Evolutionary conservation across 139 green algal species (phyloP).

Genomic region (Chlorella sp.): DNA sequence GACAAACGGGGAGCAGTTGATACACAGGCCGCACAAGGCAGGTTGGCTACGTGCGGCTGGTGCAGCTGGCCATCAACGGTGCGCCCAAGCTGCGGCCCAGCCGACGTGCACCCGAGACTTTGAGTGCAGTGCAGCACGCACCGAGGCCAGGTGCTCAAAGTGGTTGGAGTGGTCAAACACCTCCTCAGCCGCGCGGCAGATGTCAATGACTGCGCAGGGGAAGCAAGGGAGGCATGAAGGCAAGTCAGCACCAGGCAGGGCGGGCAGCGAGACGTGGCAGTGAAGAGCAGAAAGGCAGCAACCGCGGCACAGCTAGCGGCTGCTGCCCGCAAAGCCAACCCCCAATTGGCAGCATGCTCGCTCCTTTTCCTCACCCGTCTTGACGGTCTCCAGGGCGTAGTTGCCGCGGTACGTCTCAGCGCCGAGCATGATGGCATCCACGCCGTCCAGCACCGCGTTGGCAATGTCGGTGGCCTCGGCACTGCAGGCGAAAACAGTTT

Average conservation of each 20-base stretch:
- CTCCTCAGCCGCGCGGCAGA: slow-evolving; percentile 69
- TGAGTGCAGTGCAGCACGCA: no score
- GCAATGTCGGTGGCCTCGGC: slow-evolving; percentile 93
- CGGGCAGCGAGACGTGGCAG: no score
- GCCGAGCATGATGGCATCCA: slow-evolving; percentile 91
- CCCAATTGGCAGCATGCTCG: no score
- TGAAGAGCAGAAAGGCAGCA: no score
- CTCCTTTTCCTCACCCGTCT: no score
- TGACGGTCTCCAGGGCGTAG: slow-evolving; percentile 81
- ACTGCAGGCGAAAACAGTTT: slow-evolving; percentile 10
- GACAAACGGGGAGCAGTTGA: not conserved
- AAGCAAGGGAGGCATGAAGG: not conserved
- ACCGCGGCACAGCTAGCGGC: no score
- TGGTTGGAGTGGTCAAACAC: slow-evolving; percentile 74
- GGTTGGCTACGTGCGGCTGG: no score
- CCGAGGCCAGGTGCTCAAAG: slow-evolving; percentile 73
- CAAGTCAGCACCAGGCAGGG: not conserved
- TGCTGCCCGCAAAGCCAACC: no score
- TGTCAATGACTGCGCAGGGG: slow-evolving; percentile 58
- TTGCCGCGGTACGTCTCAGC: slow-evolving; percentile 82
- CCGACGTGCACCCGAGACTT: no score
- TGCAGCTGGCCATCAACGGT: no score
- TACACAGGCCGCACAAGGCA: no score
- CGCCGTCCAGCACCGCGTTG: slow-evolving; percentile 92
- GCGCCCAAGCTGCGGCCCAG: no score